These are phyloP conservation scores for Primulina huaijiensis DNA, from an alignment of 257 asterid species.

Conservation along the genomic window DNA sequence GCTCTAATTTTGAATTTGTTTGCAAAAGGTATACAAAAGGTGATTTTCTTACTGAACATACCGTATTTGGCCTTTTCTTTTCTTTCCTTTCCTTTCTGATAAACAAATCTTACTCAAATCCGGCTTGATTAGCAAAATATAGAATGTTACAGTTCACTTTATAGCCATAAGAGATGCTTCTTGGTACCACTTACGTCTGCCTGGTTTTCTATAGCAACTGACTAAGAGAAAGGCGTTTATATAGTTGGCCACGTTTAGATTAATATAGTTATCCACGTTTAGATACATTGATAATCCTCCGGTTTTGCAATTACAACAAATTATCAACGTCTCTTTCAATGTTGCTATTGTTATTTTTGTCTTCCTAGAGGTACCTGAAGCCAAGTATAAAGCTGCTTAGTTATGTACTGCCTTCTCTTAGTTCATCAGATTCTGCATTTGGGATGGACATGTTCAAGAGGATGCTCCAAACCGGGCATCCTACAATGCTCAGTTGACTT, in stretches of 20 bases:
- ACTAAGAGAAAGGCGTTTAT: not conserved
- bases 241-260: constrained; percentile 11
- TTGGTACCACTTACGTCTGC: not conserved
- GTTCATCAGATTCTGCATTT: constrained; percentile 96
- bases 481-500: constrained; percentile 79
- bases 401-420: constrained; percentile 59
- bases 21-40: not conserved
- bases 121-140: not conserved
- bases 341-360: constrained; percentile 27
- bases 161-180: not conserved
- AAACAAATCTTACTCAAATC: too few species aligned
- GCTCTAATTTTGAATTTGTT: not conserved
- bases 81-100: not conserved
- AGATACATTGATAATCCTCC: constrained; percentile 12
- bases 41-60: not conserved
- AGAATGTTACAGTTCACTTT: not conserved
- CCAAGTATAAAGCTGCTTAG: constrained; percentile 47
- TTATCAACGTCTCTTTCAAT: constrained; percentile 31
- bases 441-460: constrained; percentile 96
- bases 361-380: constrained; percentile 37
- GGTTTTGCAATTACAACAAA: constrained; percentile 18
- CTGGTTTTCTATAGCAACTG: not conserved
- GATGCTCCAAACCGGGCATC: constrained; percentile 97
- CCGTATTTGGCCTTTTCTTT: not conserved
- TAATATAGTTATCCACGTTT: constrained; percentile 9